Base-by-base conservation (phyloP, 768 basidiomycete species). In the Leccinum incarnatum region DNA sequence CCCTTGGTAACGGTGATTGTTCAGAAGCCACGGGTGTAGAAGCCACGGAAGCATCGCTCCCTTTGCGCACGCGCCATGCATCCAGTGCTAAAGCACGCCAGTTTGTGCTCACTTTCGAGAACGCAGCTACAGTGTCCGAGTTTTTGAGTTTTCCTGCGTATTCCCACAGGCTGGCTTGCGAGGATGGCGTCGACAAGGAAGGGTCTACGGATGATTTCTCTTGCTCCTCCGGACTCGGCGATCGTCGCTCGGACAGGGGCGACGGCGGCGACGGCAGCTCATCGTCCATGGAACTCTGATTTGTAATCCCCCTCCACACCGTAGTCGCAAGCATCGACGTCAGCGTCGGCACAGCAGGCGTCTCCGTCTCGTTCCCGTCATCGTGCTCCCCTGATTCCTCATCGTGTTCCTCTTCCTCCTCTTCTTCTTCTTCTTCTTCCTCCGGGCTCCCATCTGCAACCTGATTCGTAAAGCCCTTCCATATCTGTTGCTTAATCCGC, bases 261-360 rank as follows among this genome's bases (percentile, higher is more conserved):
- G 74, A 73, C 1, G 66, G 63, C 1, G 79, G 80, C 37, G 79
- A 76, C 1, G 78, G 75, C 3, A 64, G n/a, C 17, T 85, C 80
- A 10, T 75, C 74, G n/a, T 87, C 87, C 87, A 88, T 87, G 2
- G 87, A 82, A 58, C 80, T 81, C 69, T 87, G 85, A 64, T 89
- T 91, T 3, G 87, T 89, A 63, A 91, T 84, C 4, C 89, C 89
- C 67, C 81, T 79, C 89, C 88, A 91, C 21, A 90, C 80, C n/a
- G 81, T 83, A 57, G 74, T 82, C 9, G 87, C 83, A 14, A 89
- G 67, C 34, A 82, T 78, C 45, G 83, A 77, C 6, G 81, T 80
- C 53, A 86, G 60, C 12, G 79, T 77, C 21, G 76, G 61, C 5
- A 56, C 63, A 53, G 60, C 62, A 54, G 69, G 72, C 0, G 74